Base-by-base conservation (phyloP, 1,139 yeast genomes). In the Martiniozyma asiatica region DNA sequence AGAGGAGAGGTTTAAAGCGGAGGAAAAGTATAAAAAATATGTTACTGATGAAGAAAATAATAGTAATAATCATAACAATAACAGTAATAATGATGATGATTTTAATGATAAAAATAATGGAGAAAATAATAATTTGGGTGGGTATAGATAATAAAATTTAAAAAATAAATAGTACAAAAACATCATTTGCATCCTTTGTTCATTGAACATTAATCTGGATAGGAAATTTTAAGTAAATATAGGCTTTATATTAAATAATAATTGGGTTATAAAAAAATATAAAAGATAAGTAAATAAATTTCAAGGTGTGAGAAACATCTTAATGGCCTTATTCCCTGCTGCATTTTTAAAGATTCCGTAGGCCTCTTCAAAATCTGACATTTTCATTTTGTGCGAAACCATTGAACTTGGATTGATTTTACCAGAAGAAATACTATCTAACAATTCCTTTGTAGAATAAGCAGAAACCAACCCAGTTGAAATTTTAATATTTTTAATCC, bases 381-480 rank as follows among this genome's bases (percentile, higher is more conserved):
- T 65, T 42, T 65, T 61, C 61, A 66, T 74, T 41, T 69, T 65
- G 47, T 75, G 79, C 14, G 84, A 73, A 35, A 73, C 72, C 48
- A 76, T 61, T 19, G 57, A 51, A 2, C 61, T 63, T 8, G 68
- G 63, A 34, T 58, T 53, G 20, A 62, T 40, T 6, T 43, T 38
- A 8, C 57, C 54, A 10, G 40, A 33, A n/a, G 45, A 41, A 22
- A 63, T 50, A 33, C 55, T 52, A 5, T 49, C 37, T 30, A 63
- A 43, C 27, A 63, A 45, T 13, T 47, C 51, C 10, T 44, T 36
- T 1, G 65, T 59, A 4, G 65, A 53, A 37, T 56, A 54, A 11
- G 66, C 62, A 27, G 61, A 59, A 18, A 63, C 68, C 38, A 63
- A 47, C 21, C 68, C 68, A 9, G 68, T 61, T 8, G 63, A 39